A percentile compares a stretch with the other conserved stretches of the same genome.
These are phyloP conservation scores for Cadophora malorum DNA, from an alignment of 2,329 filamentous ascomycete species.

Conservation along the genomic window DNA sequence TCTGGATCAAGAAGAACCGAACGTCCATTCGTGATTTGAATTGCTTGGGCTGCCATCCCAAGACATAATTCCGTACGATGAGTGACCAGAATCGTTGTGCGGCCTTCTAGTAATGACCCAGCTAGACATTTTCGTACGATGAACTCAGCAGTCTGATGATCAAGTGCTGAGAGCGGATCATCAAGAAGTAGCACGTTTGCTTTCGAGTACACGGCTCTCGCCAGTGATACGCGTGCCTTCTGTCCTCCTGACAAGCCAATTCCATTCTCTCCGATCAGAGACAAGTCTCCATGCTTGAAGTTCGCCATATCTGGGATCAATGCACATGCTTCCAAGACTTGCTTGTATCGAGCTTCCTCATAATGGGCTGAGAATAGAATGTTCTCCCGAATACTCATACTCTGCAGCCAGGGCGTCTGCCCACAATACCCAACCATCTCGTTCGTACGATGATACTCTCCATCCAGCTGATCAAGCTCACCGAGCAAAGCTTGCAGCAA, in stretches of 20 bases:
- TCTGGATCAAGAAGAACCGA: slow-evolving; percentile 45
- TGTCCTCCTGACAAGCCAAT: slow-evolving; percentile 67
- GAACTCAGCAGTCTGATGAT: slow-evolving; percentile 68
- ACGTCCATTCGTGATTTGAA: slow-evolving; percentile 70
- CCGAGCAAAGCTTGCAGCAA: slow-evolving; percentile 43
- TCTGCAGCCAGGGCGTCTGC: slow-evolving; percentile 72
- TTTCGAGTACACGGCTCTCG: slow-evolving; percentile 63
- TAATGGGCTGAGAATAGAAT: slow-evolving; percentile 70
- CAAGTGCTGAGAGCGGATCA: slow-evolving; percentile 64
- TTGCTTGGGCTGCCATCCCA: slow-evolving; percentile 73
- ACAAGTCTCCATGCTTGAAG: slow-evolving; percentile 69
- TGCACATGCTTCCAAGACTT: slow-evolving; percentile 71
- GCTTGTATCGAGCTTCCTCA: slow-evolving; percentile 71
- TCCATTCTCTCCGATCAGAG: slow-evolving; percentile 66
- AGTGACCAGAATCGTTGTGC: slow-evolving; percentile 65
- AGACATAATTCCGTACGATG: slow-evolving; percentile 75
- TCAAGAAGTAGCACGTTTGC: slow-evolving; percentile 62
- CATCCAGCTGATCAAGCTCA: slow-evolving; percentile 41
- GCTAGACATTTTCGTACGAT: slow-evolving; percentile 64
- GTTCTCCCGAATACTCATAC: slow-evolving; percentile 73
- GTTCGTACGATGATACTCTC: slow-evolving; percentile 54
- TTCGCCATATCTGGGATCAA: slow-evolving; percentile 65
- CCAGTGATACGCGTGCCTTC: slow-evolving; percentile 65
- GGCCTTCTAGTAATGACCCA: slow-evolving; percentile 58
- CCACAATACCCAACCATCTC: slow-evolving; percentile 68